A percentile compares a stretch with the other conserved stretches of the same genome.
phyloP scores from a whole-genome alignment of 164 flowering plant genomes.

The Brasenia schreberi region DNA sequence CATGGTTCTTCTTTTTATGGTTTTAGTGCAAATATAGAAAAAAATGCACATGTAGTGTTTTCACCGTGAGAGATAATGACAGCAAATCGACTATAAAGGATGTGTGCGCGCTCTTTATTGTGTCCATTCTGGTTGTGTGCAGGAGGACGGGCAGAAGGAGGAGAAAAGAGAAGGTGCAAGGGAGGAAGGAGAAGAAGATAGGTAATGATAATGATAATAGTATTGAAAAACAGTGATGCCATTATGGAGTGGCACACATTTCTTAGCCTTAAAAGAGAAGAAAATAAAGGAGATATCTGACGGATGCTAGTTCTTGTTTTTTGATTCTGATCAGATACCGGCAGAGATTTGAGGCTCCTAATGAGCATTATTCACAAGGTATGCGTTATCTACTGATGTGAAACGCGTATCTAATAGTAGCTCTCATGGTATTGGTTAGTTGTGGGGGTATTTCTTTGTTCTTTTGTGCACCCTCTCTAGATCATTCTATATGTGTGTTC shows the following conservation, averaged over 20 bases:
- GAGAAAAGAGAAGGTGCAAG: background rate
- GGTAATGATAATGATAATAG: background rate
- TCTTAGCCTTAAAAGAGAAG: background rate
- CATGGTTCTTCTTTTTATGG: background rate
- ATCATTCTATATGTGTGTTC: no score
- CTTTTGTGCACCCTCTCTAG: no score
- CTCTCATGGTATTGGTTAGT: background rate
- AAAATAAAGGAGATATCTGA: background rate
- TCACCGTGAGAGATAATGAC: background rate
- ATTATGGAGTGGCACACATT: background rate
- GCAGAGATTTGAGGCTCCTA: background rate
- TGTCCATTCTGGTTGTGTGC: background rate
- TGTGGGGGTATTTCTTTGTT: background rate
- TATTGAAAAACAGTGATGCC: background rate
- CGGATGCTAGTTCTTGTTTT: background rate
- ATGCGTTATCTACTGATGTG: background rate
- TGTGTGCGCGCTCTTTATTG: background rate
- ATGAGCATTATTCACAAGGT: background rate
- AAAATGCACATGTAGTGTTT: no score
- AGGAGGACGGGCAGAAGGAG: background rate
- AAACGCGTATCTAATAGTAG: background rate
- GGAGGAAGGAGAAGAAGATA: background rate
- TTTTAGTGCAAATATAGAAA: background rate
- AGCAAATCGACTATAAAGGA: background rate
- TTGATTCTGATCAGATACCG: background rate